Base-by-base conservation (phyloP, 768 basidiomycete species). In the Mycena belliarum region DNA sequence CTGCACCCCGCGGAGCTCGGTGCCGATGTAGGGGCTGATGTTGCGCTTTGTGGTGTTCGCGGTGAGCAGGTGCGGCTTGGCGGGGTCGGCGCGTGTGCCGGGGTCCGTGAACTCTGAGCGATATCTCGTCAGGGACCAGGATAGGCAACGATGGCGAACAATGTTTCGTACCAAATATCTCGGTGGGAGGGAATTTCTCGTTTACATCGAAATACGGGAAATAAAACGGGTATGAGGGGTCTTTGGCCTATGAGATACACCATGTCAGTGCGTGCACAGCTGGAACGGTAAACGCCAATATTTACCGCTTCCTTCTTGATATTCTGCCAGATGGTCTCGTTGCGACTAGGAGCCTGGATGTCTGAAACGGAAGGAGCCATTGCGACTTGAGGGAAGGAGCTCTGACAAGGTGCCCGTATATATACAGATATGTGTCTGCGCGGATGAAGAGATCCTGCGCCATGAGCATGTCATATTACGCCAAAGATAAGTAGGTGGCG, bases 1-100 rank as follows among this genome's bases (percentile, higher is more conserved):
- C 60, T 84, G 82, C 7, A 85, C 71, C 2, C 81, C 82, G 16
- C 65, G 66, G 57, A 83, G 61, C 55, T 82, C 80, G 6, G 82
- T 81, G 23, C 82, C 83, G 54, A 83, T 63, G 69, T 79, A 82
- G 0, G 81, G 81, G 66, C 74, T 79, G 49, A 85, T 62, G 53
- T 83, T 64, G 41, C 61, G 68, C 4, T 73, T 65, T 16, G 57
- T 75, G 14, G 73, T 70, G 55, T 77, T 76, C 33, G 74, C 61
- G 6, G 63, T 73, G 28, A 84, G 75, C 11, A 84, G 73, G 64
- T 82, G 72, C 29, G 82, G 81, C 60, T 84, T 84, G 32, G 75
- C 69, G 50, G 73, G 78, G 66, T 84, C 75, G 24, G 83, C 82
- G 46, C 76, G 76, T 8, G 66, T 53, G 25, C 81, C 81, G 10